phyloP scores from a whole-genome alignment of 352 stramenopile species.

The Hyphochytrium catenoides region DNA sequence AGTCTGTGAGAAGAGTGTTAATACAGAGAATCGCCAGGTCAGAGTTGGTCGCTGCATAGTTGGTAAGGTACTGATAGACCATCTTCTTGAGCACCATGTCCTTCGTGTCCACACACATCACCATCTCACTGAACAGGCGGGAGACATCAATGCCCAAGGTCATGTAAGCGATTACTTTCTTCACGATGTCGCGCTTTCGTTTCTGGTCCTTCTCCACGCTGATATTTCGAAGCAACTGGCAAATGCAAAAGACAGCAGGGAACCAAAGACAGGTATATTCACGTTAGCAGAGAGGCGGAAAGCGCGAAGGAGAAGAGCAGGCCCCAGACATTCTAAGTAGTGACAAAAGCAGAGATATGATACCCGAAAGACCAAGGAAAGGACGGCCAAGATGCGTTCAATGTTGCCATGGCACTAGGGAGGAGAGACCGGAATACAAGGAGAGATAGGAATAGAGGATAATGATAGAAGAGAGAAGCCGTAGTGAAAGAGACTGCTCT shows the following conservation, averaged over 20 bases:
- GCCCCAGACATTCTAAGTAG: no score
- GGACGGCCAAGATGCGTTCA: no score
- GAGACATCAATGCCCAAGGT: constrained; percentile 98
- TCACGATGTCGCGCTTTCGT: constrained; percentile 96
- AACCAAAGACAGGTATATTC: no score
- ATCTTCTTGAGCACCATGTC: constrained; percentile 99
- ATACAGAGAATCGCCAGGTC: constrained; percentile 99
- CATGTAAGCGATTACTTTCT: constrained; percentile 99
- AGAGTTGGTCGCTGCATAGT: constrained; percentile 93
- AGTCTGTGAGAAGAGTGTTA: constrained; percentile 98
- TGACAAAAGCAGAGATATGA: no score
- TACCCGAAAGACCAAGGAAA: no score
- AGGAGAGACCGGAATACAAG: no score
- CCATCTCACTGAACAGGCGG: constrained; percentile 96
- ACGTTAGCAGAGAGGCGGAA: no score
- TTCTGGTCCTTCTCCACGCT: constrained; percentile 87
- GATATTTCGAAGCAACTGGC: constrained; percentile 82
- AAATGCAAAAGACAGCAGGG: no score
- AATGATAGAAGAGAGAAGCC: background rate
- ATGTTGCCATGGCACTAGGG: no score
- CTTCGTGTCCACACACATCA: constrained; percentile 85
- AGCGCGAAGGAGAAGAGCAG: no score
- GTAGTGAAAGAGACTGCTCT: background rate
- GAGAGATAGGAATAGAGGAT: no score
- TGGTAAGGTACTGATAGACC: constrained; percentile 98